phyloP scores from a whole-genome alignment of 1,284 basidiomycete genomes.

The Lentinula novae-zelandiae region DNA sequence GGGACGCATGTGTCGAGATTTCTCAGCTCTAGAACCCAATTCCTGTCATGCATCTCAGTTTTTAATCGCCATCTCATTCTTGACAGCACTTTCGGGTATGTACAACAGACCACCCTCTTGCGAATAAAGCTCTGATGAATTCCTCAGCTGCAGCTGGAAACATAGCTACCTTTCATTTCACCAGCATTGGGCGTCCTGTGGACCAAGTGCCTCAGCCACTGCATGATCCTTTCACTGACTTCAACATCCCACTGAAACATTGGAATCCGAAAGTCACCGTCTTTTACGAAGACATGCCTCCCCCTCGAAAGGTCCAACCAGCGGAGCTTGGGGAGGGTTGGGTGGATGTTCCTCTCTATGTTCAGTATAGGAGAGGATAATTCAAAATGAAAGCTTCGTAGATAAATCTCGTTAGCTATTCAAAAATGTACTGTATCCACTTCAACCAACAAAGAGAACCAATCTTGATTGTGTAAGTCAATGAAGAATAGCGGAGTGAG shows the following conservation, averaged over 20 bases:
- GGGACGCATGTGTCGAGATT: constrained; percentile 7
- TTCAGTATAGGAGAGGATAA: not conserved
- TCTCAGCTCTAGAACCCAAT: not conserved
- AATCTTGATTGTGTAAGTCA: too few relatives aligned
- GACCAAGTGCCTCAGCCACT: not conserved
- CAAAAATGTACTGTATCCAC: too few relatives aligned
- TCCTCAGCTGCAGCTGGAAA: not conserved
- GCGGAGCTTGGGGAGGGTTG: not conserved
- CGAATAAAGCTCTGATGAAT: not conserved
- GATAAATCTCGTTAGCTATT: not conserved
- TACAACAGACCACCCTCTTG: not conserved
- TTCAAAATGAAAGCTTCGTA: not conserved
- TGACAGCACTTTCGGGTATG: not conserved
- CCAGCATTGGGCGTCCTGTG: not conserved
- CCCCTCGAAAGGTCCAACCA: not conserved
- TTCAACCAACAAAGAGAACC: too few relatives aligned
- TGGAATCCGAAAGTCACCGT: not conserved
- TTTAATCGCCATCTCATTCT: constrained; percentile 7
- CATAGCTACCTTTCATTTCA: not conserved
- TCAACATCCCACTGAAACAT: not conserved
- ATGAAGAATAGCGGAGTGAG: too few relatives aligned
- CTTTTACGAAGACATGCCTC: constrained; percentile 1
- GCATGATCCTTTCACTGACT: not conserved
- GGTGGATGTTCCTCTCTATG: constrained; percentile 5
- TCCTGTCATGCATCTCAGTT: constrained; percentile 5